Base-by-base conservation (phyloP, 2,329 filamentous ascomycete species). In the Juglanconis sp. region DNA sequence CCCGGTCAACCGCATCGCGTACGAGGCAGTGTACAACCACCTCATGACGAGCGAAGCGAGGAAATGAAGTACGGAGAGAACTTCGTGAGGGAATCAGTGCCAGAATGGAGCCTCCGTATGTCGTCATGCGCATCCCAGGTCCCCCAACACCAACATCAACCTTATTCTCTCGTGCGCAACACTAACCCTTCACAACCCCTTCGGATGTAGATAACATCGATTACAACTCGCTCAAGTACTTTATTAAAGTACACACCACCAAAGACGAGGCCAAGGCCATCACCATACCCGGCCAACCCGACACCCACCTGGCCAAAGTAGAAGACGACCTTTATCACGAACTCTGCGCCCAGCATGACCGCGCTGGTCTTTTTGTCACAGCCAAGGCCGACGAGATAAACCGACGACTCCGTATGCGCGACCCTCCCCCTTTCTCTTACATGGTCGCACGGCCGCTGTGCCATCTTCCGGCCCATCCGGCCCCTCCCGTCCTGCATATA, bases 211-310 rank as follows among this genome's bases (percentile, higher is more conserved):
- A 93, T 72, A 95, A 96, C 74, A 86, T 96, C 74, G 91, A 95
- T 73, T 96, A 96, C 79, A 91, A 94, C 72, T 89, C 90, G 53
- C 83, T 96, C 65, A 96, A 96, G 75, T 83, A 90, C 72, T 82
- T 91, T 69, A 94, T 96, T 79, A 95, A 94, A 73, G 83, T 83
- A 62, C 85, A 92, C 70, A 96, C 91, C 1, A 88, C 87, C 11
- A 84, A 82, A 49, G 85, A 88, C 72, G 85, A 89, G 68, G 88
- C 87, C 53, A 79, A 79, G 34, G 88, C 89, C 50, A 85, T 92
- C 59, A 81, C 87, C 24, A 93, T 95, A 57, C 91, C 91, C 1
- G 90, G 90, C 15, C 85, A 89, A 57, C 80, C 80, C 65, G 86
- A 88, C 70, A 73, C 78, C 8, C 74, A 79, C 1, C 78, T 89